Evolutionary conservation across 805 yeast genomes (phyloP), one percentile per base, ranked within the genome.

Genomic region (Ascoidea asiatica): DNA sequence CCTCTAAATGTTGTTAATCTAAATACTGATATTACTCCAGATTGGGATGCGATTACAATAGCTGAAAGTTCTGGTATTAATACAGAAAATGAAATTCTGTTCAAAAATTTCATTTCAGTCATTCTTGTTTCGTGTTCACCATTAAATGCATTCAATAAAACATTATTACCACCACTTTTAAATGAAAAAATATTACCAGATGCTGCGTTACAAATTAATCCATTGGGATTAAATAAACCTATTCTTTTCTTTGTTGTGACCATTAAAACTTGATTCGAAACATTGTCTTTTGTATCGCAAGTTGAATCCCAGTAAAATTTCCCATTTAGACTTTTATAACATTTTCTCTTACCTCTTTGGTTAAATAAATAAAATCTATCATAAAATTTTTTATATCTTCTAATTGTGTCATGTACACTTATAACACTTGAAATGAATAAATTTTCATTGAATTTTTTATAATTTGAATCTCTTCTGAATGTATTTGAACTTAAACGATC

Each of bases 151-250:
- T 21, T 7, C 8, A 11, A 11, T 8, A 22, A 21, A 6, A 19
- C 15, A 8, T 35, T 20, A 18, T 21, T 17, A 11, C 13, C 22
- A n/a, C 29, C 33, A 5, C 5, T 21, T 19, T 54, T 53, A 48
- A 65, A 53, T 17, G 63, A 62, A 51, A 72, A 75, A 1, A 73
- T 53, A 19, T 63, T 55, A 4, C 64, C 56, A 1, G 75, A 67
- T 1, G 74, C 65, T 4, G 74, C 65, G 50, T 65, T 69, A 52
- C 79, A 73, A 35, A 70, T 62, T 19, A 77, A 58, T 8, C 66
- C 61, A 42, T 70, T 69, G 1, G 62, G 61, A 21, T 69, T 59
- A 50, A 73, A 69, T 21, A 77, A 53, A 0, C 72, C 78, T 13
- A 71, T 49, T 39, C 62, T 60, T 21, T 60, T 51, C 4, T 66